These are phyloP conservation scores for Achaetomiella virescens DNA, from an alignment of 495 filamentous ascomycete species.

Conservation along the genomic window DNA sequence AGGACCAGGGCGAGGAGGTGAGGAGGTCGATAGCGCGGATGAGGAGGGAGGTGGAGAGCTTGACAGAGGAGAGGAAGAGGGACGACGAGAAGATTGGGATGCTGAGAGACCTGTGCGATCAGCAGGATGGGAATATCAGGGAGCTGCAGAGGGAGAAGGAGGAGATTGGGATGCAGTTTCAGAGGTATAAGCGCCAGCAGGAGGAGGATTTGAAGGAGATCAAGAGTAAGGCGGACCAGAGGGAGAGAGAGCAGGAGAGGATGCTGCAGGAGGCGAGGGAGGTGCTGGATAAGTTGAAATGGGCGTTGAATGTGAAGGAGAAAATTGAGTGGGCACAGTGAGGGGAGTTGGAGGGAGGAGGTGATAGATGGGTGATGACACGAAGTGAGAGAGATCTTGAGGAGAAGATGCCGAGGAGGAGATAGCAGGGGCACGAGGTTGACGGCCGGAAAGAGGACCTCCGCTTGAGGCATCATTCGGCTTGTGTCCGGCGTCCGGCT, in stretches of 20 bases:
- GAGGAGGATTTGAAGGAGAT: constrained; percentile 54
- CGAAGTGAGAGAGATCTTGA: background rate
- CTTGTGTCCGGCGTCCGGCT: no score
- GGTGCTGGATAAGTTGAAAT: constrained; percentile 60
- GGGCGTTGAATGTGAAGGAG: constrained; percentile 59
- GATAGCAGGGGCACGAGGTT: no score
- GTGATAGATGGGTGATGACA: background rate
- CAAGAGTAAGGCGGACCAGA: constrained; percentile 46
- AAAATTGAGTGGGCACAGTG: constrained; percentile 48
- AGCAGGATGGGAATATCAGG: constrained; percentile 62
- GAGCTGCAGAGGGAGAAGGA: constrained; percentile 54
- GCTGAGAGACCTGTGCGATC: constrained; percentile 59
- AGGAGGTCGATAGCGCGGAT: constrained; percentile 48
- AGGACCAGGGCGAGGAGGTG: constrained; percentile 57
- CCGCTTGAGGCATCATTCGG: no score
- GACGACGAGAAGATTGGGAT: constrained; percentile 53
- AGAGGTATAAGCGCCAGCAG: constrained; percentile 57
- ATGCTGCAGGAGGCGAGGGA: constrained; percentile 54
- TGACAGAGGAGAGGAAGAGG: constrained; percentile 44
- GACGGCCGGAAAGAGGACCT: no score
- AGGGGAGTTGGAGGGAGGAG: background rate
- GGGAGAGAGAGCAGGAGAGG: constrained; percentile 50
- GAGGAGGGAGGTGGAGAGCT: constrained; percentile 41
- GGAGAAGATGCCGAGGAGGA: no score
- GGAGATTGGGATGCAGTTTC: constrained; percentile 49